Evolutionary conservation across 148 eudicot genomes (phyloP).

Genomic region (Chenopodium quinoa): DNA sequence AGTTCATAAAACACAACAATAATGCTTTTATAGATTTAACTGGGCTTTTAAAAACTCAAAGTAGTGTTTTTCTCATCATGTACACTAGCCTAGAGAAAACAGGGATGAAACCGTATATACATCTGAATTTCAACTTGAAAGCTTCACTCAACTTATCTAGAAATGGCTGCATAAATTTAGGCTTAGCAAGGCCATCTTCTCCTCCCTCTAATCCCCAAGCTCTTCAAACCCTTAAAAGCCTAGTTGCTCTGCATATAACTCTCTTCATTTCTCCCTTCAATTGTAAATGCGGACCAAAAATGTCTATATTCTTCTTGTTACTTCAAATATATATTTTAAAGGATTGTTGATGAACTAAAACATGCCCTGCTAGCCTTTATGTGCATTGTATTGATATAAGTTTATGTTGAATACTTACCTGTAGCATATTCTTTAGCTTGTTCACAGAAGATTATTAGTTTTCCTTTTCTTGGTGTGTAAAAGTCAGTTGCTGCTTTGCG

Average conservation of each 20-base stretch:
- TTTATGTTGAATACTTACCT: background rate
- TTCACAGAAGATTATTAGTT: background rate
- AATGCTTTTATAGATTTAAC: too few species aligned
- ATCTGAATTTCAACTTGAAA: background rate
- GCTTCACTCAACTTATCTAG: background rate
- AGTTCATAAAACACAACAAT: background rate
- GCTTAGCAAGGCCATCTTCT: too few species aligned
- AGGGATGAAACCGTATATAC: too few species aligned
- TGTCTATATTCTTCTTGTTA: background rate
- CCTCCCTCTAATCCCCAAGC: too few species aligned
- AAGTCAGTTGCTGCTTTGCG: too few species aligned
- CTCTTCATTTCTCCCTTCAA: too few species aligned
- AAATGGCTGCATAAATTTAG: too few species aligned
- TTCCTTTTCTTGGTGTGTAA: conserved; percentile 11
- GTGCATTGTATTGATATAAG: background rate
- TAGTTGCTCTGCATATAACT: too few species aligned
- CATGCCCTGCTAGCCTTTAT: background rate
- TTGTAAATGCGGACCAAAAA: too few species aligned
- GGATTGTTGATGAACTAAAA: background rate
- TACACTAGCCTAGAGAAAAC: background rate
- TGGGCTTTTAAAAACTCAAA: background rate
- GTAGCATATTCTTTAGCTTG: background rate
- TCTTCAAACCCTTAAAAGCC: too few species aligned
- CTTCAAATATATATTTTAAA: too few species aligned
- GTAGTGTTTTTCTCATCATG: too few species aligned